phyloP scores from a whole-genome alignment of 2,329 filamentous ascomycete species.

The Aspergillus quadrilineatus region DNA sequence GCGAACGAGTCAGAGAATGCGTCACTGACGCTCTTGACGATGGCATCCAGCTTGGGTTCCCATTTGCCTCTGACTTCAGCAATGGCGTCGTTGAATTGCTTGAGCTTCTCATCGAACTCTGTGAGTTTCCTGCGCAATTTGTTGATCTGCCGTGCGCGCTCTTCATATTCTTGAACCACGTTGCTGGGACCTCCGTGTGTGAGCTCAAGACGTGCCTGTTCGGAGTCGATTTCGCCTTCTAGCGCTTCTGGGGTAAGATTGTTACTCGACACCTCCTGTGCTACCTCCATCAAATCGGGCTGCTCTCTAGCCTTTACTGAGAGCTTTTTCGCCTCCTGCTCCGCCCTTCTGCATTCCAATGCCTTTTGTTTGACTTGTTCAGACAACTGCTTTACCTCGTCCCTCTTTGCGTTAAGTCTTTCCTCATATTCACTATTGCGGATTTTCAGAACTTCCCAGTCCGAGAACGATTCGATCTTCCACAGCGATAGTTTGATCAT shows the following conservation, averaged over 20 bases:
- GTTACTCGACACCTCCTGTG: neutral
- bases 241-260: neutral
- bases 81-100: constrained; percentile 59
- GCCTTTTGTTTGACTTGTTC: neutral
- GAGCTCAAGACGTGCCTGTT: constrained; percentile 73
- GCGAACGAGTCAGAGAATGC: constrained; percentile 93
- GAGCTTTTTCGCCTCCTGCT: neutral
- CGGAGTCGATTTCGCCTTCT: constrained; percentile 70
- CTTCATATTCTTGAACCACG: constrained; percentile 74
- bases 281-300: neutral
- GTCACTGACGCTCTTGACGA: constrained; percentile 79
- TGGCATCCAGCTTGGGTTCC: constrained; percentile 78
- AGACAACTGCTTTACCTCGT: neutral
- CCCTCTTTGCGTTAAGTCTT: neutral
- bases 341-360: neutral
- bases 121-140: constrained; percentile 61
- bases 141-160: constrained; percentile 68
- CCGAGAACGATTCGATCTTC: constrained; percentile 78
- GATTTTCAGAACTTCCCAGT: constrained; percentile 71
- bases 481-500: constrained; percentile 69
- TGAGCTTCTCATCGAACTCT: constrained; percentile 56
- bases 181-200: constrained; percentile 75
- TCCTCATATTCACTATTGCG: neutral
- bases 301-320: neutral
- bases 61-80: constrained; percentile 66